Conservation (phyloP, 106 monocot species). For the Posidonia australis region DNA sequence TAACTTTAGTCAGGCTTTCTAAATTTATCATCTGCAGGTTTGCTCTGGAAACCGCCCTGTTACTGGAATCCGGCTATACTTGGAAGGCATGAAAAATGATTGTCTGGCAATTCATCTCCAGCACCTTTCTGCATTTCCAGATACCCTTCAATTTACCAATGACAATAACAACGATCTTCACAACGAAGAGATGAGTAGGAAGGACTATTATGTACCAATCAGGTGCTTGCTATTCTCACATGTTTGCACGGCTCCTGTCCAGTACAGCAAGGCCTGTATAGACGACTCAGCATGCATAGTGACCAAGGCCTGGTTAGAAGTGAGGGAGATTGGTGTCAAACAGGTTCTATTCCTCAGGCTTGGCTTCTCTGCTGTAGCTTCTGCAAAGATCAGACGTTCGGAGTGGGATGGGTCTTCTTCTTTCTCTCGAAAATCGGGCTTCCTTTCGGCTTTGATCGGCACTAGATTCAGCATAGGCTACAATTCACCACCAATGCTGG, state of each 20-base stretch:
- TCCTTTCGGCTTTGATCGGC: conserved; percentile 31
- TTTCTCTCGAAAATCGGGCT: conserved; percentile 25
- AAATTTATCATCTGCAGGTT: conserved; percentile 33
- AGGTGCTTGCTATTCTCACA: conserved; percentile 53
- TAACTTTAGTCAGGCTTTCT: no score
- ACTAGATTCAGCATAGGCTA: conserved; percentile 22
- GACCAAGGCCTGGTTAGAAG: conserved; percentile 71
- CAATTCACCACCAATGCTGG: conserved; percentile 9
- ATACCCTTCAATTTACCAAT: conserved; percentile 29
- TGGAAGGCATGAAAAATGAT: conserved; percentile 58
- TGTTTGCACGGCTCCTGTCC: conserved; percentile 52
- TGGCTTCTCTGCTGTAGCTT: conserved; percentile 55
- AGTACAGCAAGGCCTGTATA: conserved; percentile 32
- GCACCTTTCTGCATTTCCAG: conserved; percentile 45
- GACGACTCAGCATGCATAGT: conserved; percentile 49
- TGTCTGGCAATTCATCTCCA: conserved; percentile 65
- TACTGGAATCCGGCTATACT: conserved; percentile 57
- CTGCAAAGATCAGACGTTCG: conserved; percentile 55
- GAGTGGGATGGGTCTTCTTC: conserved; percentile 47
- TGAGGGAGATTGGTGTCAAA: conserved; percentile 36
- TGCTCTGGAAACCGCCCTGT: conserved; percentile 52
- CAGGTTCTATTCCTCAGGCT: conserved; percentile 71
- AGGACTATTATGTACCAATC: conserved; percentile 47
- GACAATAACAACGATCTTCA: conserved; percentile 11
- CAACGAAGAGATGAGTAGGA: conserved; percentile 1